Evolutionary conservation across 768 basidiomycete genomes (phyloP).

Genomic region (Mycena polygramma): DNA sequence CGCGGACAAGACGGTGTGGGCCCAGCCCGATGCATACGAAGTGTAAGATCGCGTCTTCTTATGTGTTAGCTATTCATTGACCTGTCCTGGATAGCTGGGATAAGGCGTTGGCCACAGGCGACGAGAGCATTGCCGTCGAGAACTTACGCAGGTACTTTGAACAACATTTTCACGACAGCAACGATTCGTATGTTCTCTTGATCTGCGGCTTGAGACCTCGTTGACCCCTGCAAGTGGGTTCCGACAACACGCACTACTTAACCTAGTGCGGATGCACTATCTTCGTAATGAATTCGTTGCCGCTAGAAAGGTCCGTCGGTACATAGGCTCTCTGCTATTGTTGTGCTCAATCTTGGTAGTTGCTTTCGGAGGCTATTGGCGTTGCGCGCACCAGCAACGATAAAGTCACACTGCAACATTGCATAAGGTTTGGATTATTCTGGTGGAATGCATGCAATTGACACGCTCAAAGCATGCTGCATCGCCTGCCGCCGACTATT

Average conservation of each 20-base stretch:
- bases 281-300: conserved; percentile 75
- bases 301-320: conserved; percentile 61
- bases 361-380: conserved; percentile 81
- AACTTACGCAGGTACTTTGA: conserved; percentile 86
- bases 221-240: conserved; percentile 64
- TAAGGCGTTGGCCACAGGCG: conserved; percentile 71
- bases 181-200: conserved; percentile 76
- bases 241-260: conserved; percentile 84
- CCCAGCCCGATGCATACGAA: conserved; percentile 71
- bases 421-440: conserved; percentile 68
- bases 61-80: conserved; percentile 10
- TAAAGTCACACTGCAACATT: conserved; percentile 80
- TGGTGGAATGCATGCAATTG: conserved; percentile 11
- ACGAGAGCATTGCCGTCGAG: conserved; percentile 77
- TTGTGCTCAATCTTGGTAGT: conserved; percentile 53
- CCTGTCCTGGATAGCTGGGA: conserved; percentile 68
- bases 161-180: conserved; percentile 84
- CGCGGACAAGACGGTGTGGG: conserved; percentile 76
- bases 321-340: background rate
- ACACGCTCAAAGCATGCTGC: conserved; percentile 66
- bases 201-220: background rate
- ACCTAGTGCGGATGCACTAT: conserved; percentile 85
- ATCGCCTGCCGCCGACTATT: conserved; percentile 72
- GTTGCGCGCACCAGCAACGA: conserved; percentile 83
- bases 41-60: conserved; percentile 55